A percentile compares a stretch with the other conserved stretches of the same genome.
Conservation (phyloP, 1,284 basidiomycete genomes). For the Boletus sp. region DNA sequence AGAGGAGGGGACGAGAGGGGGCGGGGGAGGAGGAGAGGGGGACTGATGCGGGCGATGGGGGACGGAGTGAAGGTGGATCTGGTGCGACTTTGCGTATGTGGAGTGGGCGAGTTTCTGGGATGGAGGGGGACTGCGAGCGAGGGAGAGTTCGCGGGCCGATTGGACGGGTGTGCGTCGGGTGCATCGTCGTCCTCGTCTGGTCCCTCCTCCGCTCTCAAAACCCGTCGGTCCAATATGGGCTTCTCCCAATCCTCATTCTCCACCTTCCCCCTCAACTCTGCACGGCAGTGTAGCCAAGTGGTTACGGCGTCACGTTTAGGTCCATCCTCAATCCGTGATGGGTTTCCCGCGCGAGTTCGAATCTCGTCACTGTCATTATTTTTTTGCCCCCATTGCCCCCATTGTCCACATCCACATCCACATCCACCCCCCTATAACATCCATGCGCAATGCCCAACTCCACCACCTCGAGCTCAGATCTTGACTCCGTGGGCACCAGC, state of each 20-base stretch:
- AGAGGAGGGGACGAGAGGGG: constrained; percentile 31
- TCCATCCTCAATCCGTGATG: constrained; percentile 47
- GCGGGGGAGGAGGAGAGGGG: constrained; percentile 35
- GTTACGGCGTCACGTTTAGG: constrained; percentile 64
- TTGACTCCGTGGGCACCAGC: constrained; percentile 10
- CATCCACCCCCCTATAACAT: constrained; percentile 4
- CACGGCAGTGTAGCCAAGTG: constrained; percentile 60
- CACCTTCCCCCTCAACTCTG: fast-evolving
- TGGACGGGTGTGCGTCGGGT: constrained; percentile 46
- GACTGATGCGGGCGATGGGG: constrained; percentile 38
- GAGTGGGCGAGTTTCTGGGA: constrained; percentile 41
- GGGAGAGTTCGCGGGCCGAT: constrained; percentile 53
- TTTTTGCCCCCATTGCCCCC: constrained; percentile 20
- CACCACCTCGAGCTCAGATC: constrained; percentile 13
- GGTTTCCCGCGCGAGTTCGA: constrained; percentile 62
- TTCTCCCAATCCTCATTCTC: background rate
- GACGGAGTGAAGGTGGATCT: constrained; percentile 35
- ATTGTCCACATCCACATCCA: constrained; percentile 13
- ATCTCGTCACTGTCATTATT: constrained; percentile 57
- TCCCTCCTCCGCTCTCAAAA: background rate
- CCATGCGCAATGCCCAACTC: constrained; percentile 12
- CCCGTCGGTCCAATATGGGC: background rate
- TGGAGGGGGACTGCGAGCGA: constrained; percentile 49
- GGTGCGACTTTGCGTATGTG: constrained; percentile 38
- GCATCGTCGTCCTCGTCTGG: constrained; percentile 34